These are phyloP conservation scores for Solanum ossicruentum DNA, from an alignment of 257 asterid genomes.

Conservation along the genomic window DNA sequence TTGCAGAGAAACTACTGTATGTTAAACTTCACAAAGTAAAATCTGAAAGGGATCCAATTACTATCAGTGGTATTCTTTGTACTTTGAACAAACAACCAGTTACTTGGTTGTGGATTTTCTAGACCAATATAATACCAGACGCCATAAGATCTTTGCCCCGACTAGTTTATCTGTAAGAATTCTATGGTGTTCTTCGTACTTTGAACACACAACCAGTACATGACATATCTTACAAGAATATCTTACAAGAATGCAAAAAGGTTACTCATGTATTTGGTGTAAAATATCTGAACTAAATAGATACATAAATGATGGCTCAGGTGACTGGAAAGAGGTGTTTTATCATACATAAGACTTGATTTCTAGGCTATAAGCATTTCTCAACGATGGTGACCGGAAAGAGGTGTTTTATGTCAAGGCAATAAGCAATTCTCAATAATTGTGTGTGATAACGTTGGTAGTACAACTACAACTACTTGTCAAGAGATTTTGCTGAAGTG, in stretches of 20 bases:
- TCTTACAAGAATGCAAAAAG: neutral
- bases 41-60: too few relatives aligned
- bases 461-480: constrained; percentile 43
- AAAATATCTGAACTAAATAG: neutral
- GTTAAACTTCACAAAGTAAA: too few relatives aligned
- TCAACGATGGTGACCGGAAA: constrained; percentile 43
- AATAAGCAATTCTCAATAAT: constrained; percentile 82
- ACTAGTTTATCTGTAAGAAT: constrained; percentile 58
- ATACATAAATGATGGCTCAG: neutral
- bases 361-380: too few relatives aligned
- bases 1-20: too few relatives aligned
- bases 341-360: neutral
- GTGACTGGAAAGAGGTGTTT: neutral
- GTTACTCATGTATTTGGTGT: neutral
- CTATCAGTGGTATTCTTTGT: too few relatives aligned
- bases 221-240: too few relatives aligned
- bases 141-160: constrained; percentile 54
- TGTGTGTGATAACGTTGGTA: constrained; percentile 46
- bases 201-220: neutral
- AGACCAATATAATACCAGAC: constrained; percentile 43
- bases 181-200: neutral
- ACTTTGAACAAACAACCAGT: too few relatives aligned
- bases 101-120: constrained; percentile 60
- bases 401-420: constrained; percentile 76
- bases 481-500: constrained; percentile 48